Evolutionary conservation across 1,284 basidiomycete genomes (phyloP), one percentile per base, ranked within the genome.

Genomic region (Grifola frondosa): DNA sequence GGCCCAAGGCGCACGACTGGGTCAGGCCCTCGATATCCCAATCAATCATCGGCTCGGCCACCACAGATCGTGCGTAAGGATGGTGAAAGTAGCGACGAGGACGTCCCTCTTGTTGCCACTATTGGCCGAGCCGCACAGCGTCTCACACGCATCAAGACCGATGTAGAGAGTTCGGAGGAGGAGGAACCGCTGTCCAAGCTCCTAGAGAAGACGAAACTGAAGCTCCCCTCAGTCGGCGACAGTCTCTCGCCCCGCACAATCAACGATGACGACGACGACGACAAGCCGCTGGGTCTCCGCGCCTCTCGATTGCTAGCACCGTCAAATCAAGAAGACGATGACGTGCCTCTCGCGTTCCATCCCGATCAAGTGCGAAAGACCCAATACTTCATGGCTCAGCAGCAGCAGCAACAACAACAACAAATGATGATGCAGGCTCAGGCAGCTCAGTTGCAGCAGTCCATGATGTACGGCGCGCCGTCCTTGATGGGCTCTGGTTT

Each of bases 301-400:
- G 76, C 73, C 10, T 82, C 81, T n/a, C 50, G 34, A 30, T 42
- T 52, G 44, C 31, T 44, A 47, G 13, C 13, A 47, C 43, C 34
- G 16, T 46, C 58, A 22, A 46, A 48, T 46, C 60, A 57, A 10
- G 63, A 65, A 34, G 70, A 78, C 0, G 77, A 78, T 46, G 69
- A 78, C 48, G 62, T 59, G 37, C 77, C 78, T 6, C 70, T 90
- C n/a, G 87, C 74, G 6, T 67, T 86, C 46, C 85, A 86, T 59
- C 85, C 87, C 12, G 83, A 87, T 48, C 85, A 88, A 52, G 78
- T 87, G 52, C 81, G 84, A 40, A 77, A 77, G 48, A 81, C 83
- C n/a, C 84, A 87, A 56, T 81, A 79, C 57, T 74, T 81, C 49
- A 77, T 86, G 71, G 66, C 82, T 51, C 66, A 73, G 32, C 74